A percentile compares a stretch with the other conserved stretches of the same genome.
These are phyloP conservation scores for Venturia oleaginea DNA, from an alignment of 2,329 filamentous ascomycete species.

Conservation along the genomic window DNA sequence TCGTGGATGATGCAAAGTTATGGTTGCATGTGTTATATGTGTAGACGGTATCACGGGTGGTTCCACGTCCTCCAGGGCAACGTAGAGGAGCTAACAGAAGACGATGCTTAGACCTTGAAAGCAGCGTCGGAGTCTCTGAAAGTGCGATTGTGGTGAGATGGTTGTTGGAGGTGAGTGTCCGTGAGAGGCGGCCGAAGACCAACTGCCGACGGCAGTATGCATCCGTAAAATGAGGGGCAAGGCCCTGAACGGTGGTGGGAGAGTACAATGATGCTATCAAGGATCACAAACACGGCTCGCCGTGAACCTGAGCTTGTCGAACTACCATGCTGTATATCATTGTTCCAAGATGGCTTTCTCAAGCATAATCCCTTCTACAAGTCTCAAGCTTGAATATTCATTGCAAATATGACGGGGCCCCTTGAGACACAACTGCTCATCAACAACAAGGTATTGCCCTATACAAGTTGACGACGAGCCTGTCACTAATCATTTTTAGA, in stretches of 20 bases:
- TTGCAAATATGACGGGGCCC: neutral
- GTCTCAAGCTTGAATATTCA: too few relatives aligned
- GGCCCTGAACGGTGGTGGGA: neutral
- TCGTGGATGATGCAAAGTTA: too few relatives aligned
- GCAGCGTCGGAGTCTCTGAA: neutral
- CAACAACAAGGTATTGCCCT: slow-evolving; percentile 9
- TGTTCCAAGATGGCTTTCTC: neutral
- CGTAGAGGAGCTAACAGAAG: too few relatives aligned
- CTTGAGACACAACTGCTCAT: slow-evolving; percentile 8
- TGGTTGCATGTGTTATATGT: too few relatives aligned
- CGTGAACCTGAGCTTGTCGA: neutral
- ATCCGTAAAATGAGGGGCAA: neutral
- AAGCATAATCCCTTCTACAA: neutral
- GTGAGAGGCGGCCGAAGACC: neutral
- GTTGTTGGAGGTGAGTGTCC: too few relatives aligned
- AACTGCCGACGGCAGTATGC: neutral
- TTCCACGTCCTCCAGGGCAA: too few relatives aligned
- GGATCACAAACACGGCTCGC: neutral
- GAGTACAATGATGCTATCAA: neutral
- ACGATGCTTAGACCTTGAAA: neutral
- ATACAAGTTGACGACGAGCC: neutral
- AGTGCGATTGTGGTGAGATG: neutral
- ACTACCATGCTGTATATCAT: neutral
- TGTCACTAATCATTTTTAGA: neutral
- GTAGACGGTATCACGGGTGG: too few relatives aligned